phyloP scores from a whole-genome alignment of 2,329 filamentous ascomycete species.

The Cladosporium velox region DNA sequence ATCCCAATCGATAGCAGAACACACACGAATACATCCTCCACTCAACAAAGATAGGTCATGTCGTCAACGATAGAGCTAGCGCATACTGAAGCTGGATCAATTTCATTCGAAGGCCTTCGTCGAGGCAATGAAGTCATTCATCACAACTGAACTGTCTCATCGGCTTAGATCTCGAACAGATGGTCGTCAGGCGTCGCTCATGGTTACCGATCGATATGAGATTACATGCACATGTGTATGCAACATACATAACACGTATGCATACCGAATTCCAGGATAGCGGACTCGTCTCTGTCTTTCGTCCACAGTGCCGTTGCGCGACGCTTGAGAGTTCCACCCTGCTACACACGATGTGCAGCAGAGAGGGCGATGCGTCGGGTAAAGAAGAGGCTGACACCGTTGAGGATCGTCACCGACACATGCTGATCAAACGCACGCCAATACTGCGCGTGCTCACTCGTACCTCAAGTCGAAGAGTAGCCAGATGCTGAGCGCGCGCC shows the following conservation, averaged over 20 bases:
- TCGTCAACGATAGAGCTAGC: background rate
- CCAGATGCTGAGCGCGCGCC: background rate
- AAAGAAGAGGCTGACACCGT: slow-evolving; percentile 13
- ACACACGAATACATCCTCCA: no score
- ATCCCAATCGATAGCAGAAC: no score
- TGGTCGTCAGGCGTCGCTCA: background rate
- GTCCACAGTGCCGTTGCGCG: background rate
- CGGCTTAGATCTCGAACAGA: background rate
- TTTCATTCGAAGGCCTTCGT: background rate
- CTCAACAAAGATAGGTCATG: background rate
- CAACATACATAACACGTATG: background rate
- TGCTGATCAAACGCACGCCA: slow-evolving; percentile 13
- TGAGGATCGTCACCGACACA: slow-evolving; percentile 7
- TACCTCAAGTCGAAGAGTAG: background rate
- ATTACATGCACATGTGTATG: background rate
- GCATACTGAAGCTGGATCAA: background rate
- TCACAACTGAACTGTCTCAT: background rate
- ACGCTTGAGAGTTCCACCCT: slow-evolving; percentile 5
- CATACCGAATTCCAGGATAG: background rate
- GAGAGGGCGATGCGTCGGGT: background rate
- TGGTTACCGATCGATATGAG: background rate
- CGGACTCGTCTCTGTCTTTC: background rate
- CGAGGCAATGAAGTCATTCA: background rate
- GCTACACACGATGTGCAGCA: background rate
- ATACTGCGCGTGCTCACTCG: slow-evolving; percentile 18